Conservation (phyloP, 2,329 filamentous ascomycete genomes). For the Aspergillus quadrilineatus region DNA sequence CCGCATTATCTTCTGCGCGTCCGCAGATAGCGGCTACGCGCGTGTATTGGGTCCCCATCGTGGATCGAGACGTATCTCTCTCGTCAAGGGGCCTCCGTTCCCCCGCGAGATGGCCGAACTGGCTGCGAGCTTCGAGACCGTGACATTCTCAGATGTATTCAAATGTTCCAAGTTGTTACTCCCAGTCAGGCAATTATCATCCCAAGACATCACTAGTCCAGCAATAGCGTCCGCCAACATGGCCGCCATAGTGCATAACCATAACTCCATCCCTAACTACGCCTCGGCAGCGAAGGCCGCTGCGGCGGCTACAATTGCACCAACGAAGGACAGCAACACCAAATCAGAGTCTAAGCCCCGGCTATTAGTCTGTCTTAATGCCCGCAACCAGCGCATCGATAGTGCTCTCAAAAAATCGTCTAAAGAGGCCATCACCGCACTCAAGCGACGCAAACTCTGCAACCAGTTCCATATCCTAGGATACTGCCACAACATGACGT, state of each 20-base stretch:
- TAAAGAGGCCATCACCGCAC: slow-evolving; percentile 17
- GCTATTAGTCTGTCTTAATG: slow-evolving; percentile 8
- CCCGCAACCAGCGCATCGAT: slow-evolving; percentile 25
- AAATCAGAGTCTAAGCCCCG: neutral
- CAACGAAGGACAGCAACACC: neutral
- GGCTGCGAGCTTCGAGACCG: slow-evolving; percentile 17
- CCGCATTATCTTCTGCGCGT: slow-evolving; percentile 44
- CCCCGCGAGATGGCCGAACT: slow-evolving; percentile 37
- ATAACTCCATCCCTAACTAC: slow-evolving; percentile 11
- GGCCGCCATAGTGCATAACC: neutral
- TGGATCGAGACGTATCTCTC: slow-evolving; percentile 33
- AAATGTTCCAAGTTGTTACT: slow-evolving; percentile 10
- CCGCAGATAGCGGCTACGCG: slow-evolving; percentile 46
- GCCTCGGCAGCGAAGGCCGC: slow-evolving; percentile 11
- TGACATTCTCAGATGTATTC: slow-evolving; percentile 17
- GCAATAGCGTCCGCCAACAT: slow-evolving; percentile 12
- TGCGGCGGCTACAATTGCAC: neutral
- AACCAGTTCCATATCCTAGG: slow-evolving; percentile 35
- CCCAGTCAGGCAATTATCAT: slow-evolving; percentile 6
- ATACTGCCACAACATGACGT: slow-evolving; percentile 13
- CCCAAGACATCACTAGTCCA: neutral
- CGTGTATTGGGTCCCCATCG: slow-evolving; percentile 38
- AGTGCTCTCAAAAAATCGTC: slow-evolving; percentile 19
- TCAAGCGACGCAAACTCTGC: slow-evolving; percentile 35
- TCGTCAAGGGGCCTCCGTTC: slow-evolving; percentile 41